phyloP scores from a whole-genome alignment of 257 asterid species.

The Thymus quinquecostatus region DNA sequence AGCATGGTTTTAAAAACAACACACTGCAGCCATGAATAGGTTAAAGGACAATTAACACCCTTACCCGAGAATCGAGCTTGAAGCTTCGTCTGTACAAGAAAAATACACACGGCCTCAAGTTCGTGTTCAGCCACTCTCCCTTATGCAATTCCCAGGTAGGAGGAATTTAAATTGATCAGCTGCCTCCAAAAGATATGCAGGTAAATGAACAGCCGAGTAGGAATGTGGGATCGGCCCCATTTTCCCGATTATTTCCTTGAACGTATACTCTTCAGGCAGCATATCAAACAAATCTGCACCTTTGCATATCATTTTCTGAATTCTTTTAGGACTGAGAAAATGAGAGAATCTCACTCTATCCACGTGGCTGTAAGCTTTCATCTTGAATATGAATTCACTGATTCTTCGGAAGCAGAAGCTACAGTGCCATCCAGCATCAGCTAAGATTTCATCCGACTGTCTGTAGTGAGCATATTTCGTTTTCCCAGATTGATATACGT shows the following conservation, averaged over 20 bases:
- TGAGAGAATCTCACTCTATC: conserved; percentile 86
- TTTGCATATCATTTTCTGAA: conserved; percentile 76
- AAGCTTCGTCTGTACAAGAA: conserved; percentile 46
- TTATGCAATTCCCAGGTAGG: conserved; percentile 77
- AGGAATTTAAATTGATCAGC: conserved; percentile 67
- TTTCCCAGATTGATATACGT: conserved; percentile 66
- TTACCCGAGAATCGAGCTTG: conserved; percentile 40
- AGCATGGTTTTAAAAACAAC: conserved; percentile 50
- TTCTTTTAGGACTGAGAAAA: conserved; percentile 70
- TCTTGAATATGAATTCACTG: conserved; percentile 79
- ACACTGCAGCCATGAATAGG: conserved; percentile 46
- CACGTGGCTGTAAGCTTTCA: conserved; percentile 90
- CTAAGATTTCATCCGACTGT: conserved; percentile 68
- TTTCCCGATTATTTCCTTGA: conserved; percentile 76
- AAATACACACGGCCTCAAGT: conserved; percentile 7
- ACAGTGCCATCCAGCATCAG: conserved; percentile 94
- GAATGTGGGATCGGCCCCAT: conserved; percentile 94
- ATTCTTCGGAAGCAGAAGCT: conserved; percentile 84
- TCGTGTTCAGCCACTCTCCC: conserved; percentile 58
- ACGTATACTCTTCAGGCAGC: conserved; percentile 90
- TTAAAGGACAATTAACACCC: conserved; percentile 31
- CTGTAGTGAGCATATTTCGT: conserved; percentile 82
- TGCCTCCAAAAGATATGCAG: conserved; percentile 63
- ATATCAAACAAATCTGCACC: conserved; percentile 88
- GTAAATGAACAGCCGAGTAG: conserved; percentile 83